Evolutionary conservation across 2,329 filamentous ascomycete genomes (phyloP).

Genomic region (Penicillium palitans): DNA sequence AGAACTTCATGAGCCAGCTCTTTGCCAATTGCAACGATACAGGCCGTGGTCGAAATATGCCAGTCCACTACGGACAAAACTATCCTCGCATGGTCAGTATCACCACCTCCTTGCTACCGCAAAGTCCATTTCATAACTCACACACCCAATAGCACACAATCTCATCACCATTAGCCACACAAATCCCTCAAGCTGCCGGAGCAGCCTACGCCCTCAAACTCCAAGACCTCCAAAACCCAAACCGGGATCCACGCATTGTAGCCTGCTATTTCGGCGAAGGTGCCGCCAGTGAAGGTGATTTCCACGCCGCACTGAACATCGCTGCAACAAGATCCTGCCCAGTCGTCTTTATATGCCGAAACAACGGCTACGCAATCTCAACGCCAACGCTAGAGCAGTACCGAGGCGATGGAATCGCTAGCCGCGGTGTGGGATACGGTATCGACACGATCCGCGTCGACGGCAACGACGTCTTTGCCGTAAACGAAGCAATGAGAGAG

Average conservation of each 20-base stretch:
- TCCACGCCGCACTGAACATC: constrained; percentile 87
- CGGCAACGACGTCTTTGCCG: constrained; percentile 91
- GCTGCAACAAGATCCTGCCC: constrained; percentile 86
- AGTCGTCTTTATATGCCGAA: constrained; percentile 85
- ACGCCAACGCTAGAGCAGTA: constrained; percentile 90
- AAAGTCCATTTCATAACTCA: neutral
- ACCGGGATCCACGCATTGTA: constrained; percentile 66
- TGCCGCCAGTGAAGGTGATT: constrained; percentile 86
- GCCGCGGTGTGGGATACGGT: constrained; percentile 83
- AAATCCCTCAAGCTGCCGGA: constrained; percentile 83
- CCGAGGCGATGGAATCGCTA: constrained; percentile 86
- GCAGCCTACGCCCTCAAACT: constrained; percentile 86
- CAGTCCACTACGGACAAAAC: constrained; percentile 87
- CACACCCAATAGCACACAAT: constrained; percentile 75
- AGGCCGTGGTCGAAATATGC: constrained; percentile 90
- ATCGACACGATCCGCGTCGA: constrained; percentile 91
- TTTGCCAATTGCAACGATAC: constrained; percentile 82
- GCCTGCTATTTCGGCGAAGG: constrained; percentile 90
- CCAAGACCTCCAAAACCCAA: constrained; percentile 71
- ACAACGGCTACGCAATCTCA: constrained; percentile 89
- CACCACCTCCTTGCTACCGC: neutral
- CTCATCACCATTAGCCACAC: constrained; percentile 80
- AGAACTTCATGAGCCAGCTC: constrained; percentile 92
- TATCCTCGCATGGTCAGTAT: constrained; percentile 75
- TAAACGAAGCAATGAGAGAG: constrained; percentile 73